Conservation (phyloP, 495 filamentous ascomycete species). For the Copromyces sp. region DNA sequence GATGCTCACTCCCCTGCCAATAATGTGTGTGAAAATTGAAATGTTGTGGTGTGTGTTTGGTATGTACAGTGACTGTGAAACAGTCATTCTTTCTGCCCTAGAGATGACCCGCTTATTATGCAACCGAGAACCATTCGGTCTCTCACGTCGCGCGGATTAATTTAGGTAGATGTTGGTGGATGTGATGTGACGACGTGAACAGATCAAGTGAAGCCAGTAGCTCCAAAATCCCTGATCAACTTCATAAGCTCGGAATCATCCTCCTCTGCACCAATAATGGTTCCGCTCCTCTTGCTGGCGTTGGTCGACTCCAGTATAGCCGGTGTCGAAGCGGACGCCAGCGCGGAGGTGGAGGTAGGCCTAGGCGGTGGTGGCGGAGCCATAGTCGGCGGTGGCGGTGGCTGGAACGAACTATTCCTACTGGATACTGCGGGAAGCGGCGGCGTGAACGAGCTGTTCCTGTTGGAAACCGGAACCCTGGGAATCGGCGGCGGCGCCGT, state of each 20-base stretch:
- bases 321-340: neutral
- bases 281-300: neutral
- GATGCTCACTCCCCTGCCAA: neutral
- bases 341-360: neutral
- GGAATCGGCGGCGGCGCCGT: neutral
- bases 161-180: neutral
- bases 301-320: neutral
- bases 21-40: neutral
- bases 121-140: neutral
- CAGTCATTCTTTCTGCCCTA: neutral
- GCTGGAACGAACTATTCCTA: neutral
- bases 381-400: neutral
- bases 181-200: neutral
- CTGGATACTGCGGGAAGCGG: neutral
- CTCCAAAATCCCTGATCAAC: neutral
- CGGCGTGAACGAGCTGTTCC: neutral
- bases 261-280: neutral
- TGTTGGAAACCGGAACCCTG: neutral
- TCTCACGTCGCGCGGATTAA: neutral
- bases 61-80: neutral
- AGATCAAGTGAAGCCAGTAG: neutral
- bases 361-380: neutral
- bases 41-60: neutral
- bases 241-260: neutral
- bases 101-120: neutral